Evolutionary conservation across 352 stramenopile species (phyloP).

Genomic region (Globisporangium cederbergense): DNA sequence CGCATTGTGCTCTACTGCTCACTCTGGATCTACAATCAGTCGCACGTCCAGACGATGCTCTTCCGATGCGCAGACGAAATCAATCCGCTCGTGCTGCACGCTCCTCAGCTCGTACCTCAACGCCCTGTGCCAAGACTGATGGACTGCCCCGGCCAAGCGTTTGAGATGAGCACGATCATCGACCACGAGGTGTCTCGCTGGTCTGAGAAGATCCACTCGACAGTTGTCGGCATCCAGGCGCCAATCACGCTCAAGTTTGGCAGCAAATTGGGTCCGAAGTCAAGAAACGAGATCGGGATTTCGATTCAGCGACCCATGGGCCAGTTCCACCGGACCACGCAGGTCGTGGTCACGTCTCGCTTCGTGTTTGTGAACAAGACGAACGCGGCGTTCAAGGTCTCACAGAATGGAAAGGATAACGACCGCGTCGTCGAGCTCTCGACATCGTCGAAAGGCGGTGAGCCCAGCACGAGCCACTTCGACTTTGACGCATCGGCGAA

Average conservation of each 20-base stretch:
- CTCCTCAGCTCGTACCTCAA: slow-evolving; percentile 64
- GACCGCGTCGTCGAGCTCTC: slow-evolving; percentile 64
- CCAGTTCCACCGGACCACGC: slow-evolving; percentile 84
- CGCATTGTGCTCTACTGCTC: slow-evolving; percentile 82
- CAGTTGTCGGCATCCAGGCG: slow-evolving; percentile 80
- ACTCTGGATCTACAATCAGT: slow-evolving; percentile 90
- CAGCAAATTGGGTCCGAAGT: slow-evolving; percentile 59
- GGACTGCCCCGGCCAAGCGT: slow-evolving; percentile 77
- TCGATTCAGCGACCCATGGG: slow-evolving; percentile 82
- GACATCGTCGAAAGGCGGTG: slow-evolving; percentile 30
- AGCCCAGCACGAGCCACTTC: slow-evolving; percentile 45
- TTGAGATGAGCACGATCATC: slow-evolving; percentile 86
- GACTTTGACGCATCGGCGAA: slow-evolving; percentile 68
- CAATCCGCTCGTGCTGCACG: slow-evolving; percentile 35
- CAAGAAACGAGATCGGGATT: slow-evolving; percentile 77
- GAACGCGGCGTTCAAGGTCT: slow-evolving; percentile 68
- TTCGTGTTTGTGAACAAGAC: slow-evolving; percentile 89
- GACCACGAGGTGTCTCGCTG: slow-evolving; percentile 80
- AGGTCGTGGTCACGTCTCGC: slow-evolving; percentile 82
- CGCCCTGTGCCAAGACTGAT: slow-evolving; percentile 74
- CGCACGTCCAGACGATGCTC: slow-evolving; percentile 73
- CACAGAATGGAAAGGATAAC: slow-evolving; percentile 54
- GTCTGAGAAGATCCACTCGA: slow-evolving; percentile 86
- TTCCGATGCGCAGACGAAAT: slow-evolving; percentile 69
- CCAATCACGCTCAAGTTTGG: slow-evolving; percentile 79